Evolutionary conservation across 257 asterid species (phyloP).

Genomic region (Verbena officinalis): DNA sequence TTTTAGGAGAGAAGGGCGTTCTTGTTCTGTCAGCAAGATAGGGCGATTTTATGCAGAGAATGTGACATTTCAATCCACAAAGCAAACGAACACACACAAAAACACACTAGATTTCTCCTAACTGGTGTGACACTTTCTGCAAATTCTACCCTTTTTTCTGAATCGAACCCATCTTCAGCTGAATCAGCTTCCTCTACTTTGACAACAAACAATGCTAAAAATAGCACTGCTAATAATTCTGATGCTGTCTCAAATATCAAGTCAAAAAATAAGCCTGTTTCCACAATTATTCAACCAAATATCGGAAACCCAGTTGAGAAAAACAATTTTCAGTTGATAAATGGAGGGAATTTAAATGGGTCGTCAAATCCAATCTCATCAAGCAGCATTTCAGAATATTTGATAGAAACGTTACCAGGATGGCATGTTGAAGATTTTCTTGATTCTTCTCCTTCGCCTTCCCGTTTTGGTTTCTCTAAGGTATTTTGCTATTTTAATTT

Average conservation of each 20-base stretch:
- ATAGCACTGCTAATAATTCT: not conserved
- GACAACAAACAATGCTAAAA: not conserved
- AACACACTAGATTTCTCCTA: conserved; percentile 78
- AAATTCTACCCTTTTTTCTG: conserved; percentile 46
- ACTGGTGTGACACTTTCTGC: conserved; percentile 74
- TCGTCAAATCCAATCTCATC: conserved; percentile 25
- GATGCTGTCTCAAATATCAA: conserved; percentile 43
- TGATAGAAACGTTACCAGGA: conserved; percentile 78
- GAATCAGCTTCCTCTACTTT: conserved; percentile 20
- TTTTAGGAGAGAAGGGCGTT: conserved; percentile 80
- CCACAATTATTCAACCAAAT: conserved; percentile 25
- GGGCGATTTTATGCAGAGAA: conserved; percentile 83
- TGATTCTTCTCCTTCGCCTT: conserved; percentile 44
- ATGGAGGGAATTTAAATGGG: conserved; percentile 20
- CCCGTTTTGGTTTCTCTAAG: conserved; percentile 52
- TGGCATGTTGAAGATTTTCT: conserved; percentile 93
- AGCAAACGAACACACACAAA: conserved; percentile 71
- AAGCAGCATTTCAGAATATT: conserved; percentile 79
- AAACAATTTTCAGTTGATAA: conserved; percentile 26
- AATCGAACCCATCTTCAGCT: conserved; percentile 30
- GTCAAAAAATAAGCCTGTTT: conserved; percentile 27
- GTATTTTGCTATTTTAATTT: conserved; percentile 34
- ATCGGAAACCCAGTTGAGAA: conserved; percentile 15
- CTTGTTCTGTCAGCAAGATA: conserved; percentile 89
- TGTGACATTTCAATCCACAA: conserved; percentile 81